A percentile compares a stretch with the other conserved stretches of the same genome.
Conservation (phyloP, 225 moss, liverwort and hornwort species). For the Bryoerythrophyllum caledonicum region DNA sequence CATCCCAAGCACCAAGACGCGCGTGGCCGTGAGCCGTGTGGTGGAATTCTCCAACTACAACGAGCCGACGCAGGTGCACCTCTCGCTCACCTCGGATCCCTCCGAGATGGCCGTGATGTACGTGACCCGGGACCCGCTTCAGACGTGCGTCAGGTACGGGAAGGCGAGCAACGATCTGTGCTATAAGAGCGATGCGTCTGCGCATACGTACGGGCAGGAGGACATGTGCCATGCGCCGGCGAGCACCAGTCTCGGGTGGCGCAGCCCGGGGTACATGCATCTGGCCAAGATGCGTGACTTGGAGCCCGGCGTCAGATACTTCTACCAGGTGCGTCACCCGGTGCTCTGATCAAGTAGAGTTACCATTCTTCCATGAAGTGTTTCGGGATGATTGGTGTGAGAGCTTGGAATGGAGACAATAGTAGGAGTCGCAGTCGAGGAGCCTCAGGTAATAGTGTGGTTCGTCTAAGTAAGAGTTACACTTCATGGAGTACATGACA, state of each 20-base stretch:
- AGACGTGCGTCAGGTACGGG: constrained; percentile 57
- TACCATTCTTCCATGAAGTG: too few relatives aligned
- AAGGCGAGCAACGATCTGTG: constrained; percentile 31
- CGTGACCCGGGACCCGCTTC: constrained; percentile 64
- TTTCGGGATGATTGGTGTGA: too few relatives aligned
- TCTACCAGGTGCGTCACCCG: constrained; percentile 73
- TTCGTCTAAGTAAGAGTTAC: too few relatives aligned
- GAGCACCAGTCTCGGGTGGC: constrained; percentile 69
- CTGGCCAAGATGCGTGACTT: constrained; percentile 61
- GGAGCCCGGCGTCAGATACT: constrained; percentile 59
- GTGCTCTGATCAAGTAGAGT: too few relatives aligned
- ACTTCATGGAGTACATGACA: too few relatives aligned
- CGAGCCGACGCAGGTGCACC: constrained; percentile 86
- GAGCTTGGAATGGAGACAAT: too few relatives aligned
- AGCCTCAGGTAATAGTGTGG: too few relatives aligned
- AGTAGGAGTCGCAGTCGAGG: neutral
- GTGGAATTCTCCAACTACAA: constrained; percentile 73
- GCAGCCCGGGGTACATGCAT: constrained; percentile 76
- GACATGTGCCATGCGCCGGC: constrained; percentile 86
- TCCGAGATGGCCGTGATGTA: constrained; percentile 83
- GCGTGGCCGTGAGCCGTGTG: constrained; percentile 45
- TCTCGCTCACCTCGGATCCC: constrained; percentile 69
- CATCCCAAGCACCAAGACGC: constrained; percentile 45
- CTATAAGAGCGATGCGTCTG: constrained; percentile 27
- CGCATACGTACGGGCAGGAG: constrained; percentile 54